A percentile compares a stretch with the other conserved stretches of the same genome.
These are phyloP conservation scores for Skeletonema marinoi DNA, from an alignment of 108 stramenopile genomes.

Conservation along the genomic window DNA sequence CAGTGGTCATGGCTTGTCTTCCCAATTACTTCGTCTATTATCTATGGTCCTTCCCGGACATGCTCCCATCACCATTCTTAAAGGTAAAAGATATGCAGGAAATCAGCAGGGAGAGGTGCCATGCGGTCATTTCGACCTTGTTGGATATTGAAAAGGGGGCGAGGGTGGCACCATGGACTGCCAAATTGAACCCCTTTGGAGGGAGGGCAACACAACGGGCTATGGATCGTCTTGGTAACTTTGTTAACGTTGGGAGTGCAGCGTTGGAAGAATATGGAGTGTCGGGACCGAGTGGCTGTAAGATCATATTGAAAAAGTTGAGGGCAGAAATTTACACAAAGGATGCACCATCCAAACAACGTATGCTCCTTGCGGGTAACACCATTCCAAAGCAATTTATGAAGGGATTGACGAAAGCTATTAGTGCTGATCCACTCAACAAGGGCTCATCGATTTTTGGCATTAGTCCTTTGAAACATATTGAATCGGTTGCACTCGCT, in stretches of 20 bases:
- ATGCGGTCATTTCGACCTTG: conserved; percentile 71
- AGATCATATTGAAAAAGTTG: conserved; percentile 41
- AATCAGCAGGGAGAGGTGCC: conserved; percentile 64
- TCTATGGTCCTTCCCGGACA: conserved; percentile 79
- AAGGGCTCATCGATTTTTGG: conserved; percentile 68
- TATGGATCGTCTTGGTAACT: conserved; percentile 41
- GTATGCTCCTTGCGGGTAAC: conserved; percentile 30
- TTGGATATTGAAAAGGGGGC: conserved; percentile 68
- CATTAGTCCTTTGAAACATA: conserved; percentile 58
- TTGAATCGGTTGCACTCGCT: conserved; percentile 51
- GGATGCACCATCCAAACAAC: conserved; percentile 23
- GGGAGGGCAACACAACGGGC: conserved; percentile 41
- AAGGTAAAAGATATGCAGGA: conserved; percentile 50
- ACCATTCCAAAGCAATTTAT: conserved; percentile 60
- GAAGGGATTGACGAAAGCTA: conserved; percentile 56
- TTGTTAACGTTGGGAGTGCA: conserved; percentile 13
- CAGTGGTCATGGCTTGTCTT: conserved; percentile 65
- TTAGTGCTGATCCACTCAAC: conserved; percentile 50
- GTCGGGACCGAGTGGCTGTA: conserved; percentile 42
- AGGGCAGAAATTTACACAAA: conserved; percentile 41
- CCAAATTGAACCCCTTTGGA: conserved; percentile 86
- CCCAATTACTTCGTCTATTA: conserved; percentile 79
- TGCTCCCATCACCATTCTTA: conserved; percentile 77
- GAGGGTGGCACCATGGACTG: conserved; percentile 55
- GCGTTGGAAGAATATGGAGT: conserved; percentile 18